phyloP scores from a whole-genome alignment of 306 rosid genomes.

The Oemleria cerasiformis region DNA sequence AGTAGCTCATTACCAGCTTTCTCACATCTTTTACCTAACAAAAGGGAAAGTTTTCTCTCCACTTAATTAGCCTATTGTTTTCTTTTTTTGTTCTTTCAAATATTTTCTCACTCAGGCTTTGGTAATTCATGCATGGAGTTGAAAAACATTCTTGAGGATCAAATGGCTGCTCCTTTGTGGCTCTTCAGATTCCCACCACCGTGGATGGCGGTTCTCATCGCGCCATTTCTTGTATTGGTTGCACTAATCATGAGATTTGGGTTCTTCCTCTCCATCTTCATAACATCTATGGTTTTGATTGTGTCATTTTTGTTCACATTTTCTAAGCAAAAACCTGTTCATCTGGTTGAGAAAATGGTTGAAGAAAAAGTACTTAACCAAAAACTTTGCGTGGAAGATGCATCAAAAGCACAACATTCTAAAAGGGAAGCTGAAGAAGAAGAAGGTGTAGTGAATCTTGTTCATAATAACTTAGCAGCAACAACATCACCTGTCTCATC shows the following conservation, averaged over 20 bases:
- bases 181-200: conserved; percentile 49
- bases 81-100: neutral
- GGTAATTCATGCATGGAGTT: conserved; percentile 34
- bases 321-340: conserved; percentile 32
- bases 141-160: conserved; percentile 38
- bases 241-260: conserved; percentile 40
- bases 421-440: conserved; percentile 34
- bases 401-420: conserved; percentile 18
- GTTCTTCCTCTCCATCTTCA: conserved; percentile 39
- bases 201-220: conserved; percentile 43
- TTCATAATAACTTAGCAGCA: conserved; percentile 6
- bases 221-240: conserved; percentile 41
- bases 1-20: conserved; percentile 6
- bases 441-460: neutral
- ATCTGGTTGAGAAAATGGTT: conserved; percentile 12
- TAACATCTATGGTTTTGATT: conserved; percentile 40
- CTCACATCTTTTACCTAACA: conserved; percentile 16
- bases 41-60: conserved; percentile 18
- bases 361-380: conserved; percentile 15
- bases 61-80: neutral
- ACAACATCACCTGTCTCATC: neutral
- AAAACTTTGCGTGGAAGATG: conserved; percentile 23
- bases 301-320: conserved; percentile 39
- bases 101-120: conserved; percentile 29
- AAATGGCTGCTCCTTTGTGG: conserved; percentile 56